These are phyloP conservation scores for Clonostachys rosea DNA, from an alignment of 2,329 filamentous ascomycete species.

Conservation along the genomic window DNA sequence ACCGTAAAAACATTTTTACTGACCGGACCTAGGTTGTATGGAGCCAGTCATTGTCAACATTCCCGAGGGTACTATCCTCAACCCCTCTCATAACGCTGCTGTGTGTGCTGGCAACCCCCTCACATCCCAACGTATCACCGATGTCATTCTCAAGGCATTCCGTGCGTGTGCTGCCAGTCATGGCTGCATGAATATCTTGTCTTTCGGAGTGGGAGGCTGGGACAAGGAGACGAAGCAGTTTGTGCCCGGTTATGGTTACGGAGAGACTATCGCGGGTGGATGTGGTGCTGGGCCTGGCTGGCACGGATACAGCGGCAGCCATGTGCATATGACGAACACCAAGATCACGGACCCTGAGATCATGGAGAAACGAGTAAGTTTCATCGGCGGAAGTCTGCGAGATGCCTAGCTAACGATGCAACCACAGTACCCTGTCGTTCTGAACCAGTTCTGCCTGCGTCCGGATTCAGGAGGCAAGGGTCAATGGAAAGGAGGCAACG, in stretches of 20 bases:
- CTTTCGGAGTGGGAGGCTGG: conserved; percentile 76
- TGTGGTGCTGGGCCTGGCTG: conserved; percentile 66
- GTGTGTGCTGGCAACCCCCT: conserved; percentile 82
- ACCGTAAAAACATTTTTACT: background rate
- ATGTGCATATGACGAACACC: conserved; percentile 81
- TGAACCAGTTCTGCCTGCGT: background rate
- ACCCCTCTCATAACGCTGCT: conserved; percentile 70
- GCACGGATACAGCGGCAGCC: conserved; percentile 70
- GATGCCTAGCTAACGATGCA: background rate
- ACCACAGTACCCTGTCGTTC: background rate
- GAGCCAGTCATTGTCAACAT: conserved; percentile 72
- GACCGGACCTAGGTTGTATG: conserved; percentile 42
- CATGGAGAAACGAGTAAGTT: conserved; percentile 19
- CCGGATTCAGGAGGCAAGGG: background rate
- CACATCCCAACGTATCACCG: conserved; percentile 75
- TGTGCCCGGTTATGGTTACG: conserved; percentile 68
- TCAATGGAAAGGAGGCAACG: conserved; percentile 65
- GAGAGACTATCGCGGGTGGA: conserved; percentile 76
- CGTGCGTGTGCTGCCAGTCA: conserved; percentile 73
- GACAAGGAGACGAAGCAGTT: conserved; percentile 44
- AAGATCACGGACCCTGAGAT: conserved; percentile 55
- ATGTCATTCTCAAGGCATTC: conserved; percentile 79
- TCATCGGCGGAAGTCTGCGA: background rate
- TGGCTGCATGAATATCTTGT: conserved; percentile 81
- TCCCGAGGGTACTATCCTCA: conserved; percentile 67